phyloP scores from a whole-genome alignment of 2,329 filamentous ascomycete genomes.

The Neopestalotiopsis rosae region DNA sequence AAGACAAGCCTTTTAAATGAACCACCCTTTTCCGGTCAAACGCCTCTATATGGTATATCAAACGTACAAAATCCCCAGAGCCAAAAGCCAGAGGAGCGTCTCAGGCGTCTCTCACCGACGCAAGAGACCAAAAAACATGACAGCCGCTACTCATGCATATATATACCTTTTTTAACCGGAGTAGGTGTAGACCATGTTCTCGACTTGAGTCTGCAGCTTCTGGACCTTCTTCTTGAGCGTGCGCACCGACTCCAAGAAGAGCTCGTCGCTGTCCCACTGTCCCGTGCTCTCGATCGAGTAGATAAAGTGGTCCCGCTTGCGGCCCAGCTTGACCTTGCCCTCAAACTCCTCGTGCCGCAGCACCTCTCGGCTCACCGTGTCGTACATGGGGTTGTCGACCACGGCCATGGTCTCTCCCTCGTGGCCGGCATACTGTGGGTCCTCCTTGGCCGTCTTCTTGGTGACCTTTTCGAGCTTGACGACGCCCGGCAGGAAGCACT shows the following conservation, averaged over 20 bases:
- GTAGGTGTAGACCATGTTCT: slow-evolving; percentile 59
- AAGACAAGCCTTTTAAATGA: background rate
- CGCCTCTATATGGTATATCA: slow-evolving; percentile 18
- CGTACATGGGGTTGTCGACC: slow-evolving; percentile 85
- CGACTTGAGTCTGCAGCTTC: slow-evolving; percentile 72
- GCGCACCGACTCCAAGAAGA: slow-evolving; percentile 90
- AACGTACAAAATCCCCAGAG: background rate
- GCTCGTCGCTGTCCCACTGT: slow-evolving; percentile 90
- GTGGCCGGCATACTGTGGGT: slow-evolving; percentile 73
- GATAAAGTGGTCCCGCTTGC: slow-evolving; percentile 94
- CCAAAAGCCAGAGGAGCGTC: no score
- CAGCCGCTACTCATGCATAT: background rate
- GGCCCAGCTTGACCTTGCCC: slow-evolving; percentile 91
- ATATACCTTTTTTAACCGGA: slow-evolving; percentile 20
- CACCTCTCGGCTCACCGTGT: slow-evolving; percentile 93
- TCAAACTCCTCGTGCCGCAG: slow-evolving; percentile 92
- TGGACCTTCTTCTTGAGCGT: slow-evolving; percentile 85
- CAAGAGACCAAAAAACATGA: background rate
- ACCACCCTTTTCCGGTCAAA: slow-evolving; percentile 11
- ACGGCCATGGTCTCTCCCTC: slow-evolving; percentile 87
- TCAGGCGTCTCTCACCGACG: no score
- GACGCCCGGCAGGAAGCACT: slow-evolving; percentile 89
- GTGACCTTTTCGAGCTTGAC: slow-evolving; percentile 80
- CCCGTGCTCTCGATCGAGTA: slow-evolving; percentile 94
- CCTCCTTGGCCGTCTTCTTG: slow-evolving; percentile 64